Conservation (phyloP, 352 stramenopile species). For the Phytophthora litchii region DNA sequence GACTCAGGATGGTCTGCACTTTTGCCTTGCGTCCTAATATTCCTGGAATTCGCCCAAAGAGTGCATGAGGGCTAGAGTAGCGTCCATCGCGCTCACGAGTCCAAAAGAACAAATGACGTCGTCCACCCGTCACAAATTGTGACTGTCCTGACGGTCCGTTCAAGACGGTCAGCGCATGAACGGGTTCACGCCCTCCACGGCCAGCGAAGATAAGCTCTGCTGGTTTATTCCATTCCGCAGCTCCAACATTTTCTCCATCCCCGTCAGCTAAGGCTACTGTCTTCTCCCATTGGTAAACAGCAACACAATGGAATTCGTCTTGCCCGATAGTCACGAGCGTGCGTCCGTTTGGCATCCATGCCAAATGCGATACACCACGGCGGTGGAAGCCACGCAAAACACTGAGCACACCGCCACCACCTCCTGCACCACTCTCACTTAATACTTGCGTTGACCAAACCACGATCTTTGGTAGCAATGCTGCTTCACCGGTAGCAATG, state of each 20-base stretch:
- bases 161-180: slow-evolving; percentile 46
- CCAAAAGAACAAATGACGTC: slow-evolving; percentile 80
- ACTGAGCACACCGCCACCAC: slow-evolving; percentile 49
- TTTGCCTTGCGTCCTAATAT: slow-evolving; percentile 74
- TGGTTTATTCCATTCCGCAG: slow-evolving; percentile 59
- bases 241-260: background rate
- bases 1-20: slow-evolving; percentile 70
- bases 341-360: slow-evolving; percentile 75
- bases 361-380: slow-evolving; percentile 64
- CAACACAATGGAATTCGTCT: slow-evolving; percentile 71
- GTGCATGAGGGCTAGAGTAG: slow-evolving; percentile 48
- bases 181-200: slow-evolving; percentile 50
- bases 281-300: slow-evolving; percentile 79
- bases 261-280: slow-evolving; percentile 4
- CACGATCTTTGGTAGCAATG: slow-evolving; percentile 61
- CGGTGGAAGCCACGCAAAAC: slow-evolving; percentile 73
- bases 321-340: slow-evolving; percentile 72
- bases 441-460: slow-evolving; percentile 63
- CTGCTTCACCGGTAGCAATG: slow-evolving; percentile 67
- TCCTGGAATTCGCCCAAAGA: slow-evolving; percentile 57
- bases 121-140: slow-evolving; percentile 71
- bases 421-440: slow-evolving; percentile 32
- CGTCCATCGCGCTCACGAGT: slow-evolving; percentile 62
- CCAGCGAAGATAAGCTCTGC: slow-evolving; percentile 61
- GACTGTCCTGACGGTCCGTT: slow-evolving; percentile 27